phyloP scores from a whole-genome alignment of 352 stramenopile genomes.

The Phytophthora quininea region DNA sequence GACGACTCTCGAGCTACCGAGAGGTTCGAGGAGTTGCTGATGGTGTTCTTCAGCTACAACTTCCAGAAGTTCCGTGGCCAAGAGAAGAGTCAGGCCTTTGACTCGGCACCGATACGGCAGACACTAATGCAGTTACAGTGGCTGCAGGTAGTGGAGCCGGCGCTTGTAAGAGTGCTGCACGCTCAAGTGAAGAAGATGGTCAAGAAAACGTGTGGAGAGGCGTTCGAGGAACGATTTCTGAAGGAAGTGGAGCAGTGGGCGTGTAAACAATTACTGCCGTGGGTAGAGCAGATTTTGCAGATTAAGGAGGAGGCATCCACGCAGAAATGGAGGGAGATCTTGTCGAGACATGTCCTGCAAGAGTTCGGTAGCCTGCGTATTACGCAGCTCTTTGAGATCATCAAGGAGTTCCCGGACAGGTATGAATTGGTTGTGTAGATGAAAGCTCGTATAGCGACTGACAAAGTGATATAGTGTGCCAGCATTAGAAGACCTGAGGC shows the following conservation, averaged over 20 bases:
- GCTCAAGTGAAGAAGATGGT: conserved; percentile 63
- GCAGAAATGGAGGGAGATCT: conserved; percentile 48
- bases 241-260: conserved; percentile 57
- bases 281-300: conserved; percentile 61
- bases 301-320: conserved; percentile 17
- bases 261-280: conserved; percentile 57
- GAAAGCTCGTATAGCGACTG: neutral
- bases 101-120: conserved; percentile 52
- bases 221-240: conserved; percentile 56
- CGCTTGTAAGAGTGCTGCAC: conserved; percentile 58
- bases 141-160: conserved; percentile 53
- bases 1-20: conserved; percentile 41
- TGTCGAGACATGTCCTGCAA: conserved; percentile 59
- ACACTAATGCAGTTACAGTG: conserved; percentile 65
- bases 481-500: conserved; percentile 69
- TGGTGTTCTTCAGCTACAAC: conserved; percentile 78
- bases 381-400: conserved; percentile 96
- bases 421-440: conserved; percentile 9
- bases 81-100: conserved; percentile 60
- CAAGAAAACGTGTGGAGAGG: conserved; percentile 50
- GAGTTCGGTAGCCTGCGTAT: conserved; percentile 85
- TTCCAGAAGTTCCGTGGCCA: conserved; percentile 68
- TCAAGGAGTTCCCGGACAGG: conserved; percentile 96
- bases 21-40: conserved; percentile 65
- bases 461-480: conserved; percentile 38